Evolutionary conservation across 2,329 filamentous ascomycete genomes (phyloP).

Genomic region (Fusarium coffeatum): DNA sequence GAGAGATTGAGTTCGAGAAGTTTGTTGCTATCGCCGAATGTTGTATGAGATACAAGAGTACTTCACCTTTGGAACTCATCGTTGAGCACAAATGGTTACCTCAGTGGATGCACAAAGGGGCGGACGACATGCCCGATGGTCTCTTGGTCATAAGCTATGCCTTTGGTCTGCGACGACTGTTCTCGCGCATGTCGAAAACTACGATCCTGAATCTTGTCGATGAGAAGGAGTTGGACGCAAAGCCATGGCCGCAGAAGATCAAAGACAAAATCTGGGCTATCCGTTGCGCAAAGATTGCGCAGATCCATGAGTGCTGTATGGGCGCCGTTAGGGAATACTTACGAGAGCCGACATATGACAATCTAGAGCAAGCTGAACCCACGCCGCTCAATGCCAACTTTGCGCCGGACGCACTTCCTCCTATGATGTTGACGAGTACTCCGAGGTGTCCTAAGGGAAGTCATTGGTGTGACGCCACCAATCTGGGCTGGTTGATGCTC

Average conservation of each 20-base stretch:
- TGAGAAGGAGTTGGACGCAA: conserved; percentile 56
- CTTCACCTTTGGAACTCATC: conserved; percentile 61
- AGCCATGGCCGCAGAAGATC: conserved; percentile 60
- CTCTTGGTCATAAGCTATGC: conserved; percentile 65
- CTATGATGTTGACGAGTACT: conserved; percentile 50
- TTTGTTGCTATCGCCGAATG: conserved; percentile 65
- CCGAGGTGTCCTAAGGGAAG: conserved; percentile 63
- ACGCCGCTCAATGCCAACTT: conserved; percentile 40
- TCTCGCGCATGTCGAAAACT: conserved; percentile 62
- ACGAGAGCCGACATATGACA: conserved; percentile 43
- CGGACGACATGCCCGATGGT: conserved; percentile 62
- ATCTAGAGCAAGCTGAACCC: conserved; percentile 25
- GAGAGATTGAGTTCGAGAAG: conserved; percentile 59
- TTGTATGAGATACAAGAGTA: conserved; percentile 63
- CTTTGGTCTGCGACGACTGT: conserved; percentile 62
- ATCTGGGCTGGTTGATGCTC: conserved; percentile 67
- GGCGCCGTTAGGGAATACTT: conserved; percentile 61
- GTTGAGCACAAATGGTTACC: conserved; percentile 66
- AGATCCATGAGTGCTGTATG: conserved; percentile 61
- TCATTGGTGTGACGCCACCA: conserved; percentile 63
- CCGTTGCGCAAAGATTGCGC: conserved; percentile 61
- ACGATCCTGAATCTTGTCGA: conserved; percentile 60
- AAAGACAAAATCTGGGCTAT: conserved; percentile 62
- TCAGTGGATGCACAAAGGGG: conserved; percentile 61
- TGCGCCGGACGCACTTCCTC: conserved; percentile 29